Evolutionary conservation across 306 rosid genomes (phyloP).

Genomic region (Clitoria ternatea): DNA sequence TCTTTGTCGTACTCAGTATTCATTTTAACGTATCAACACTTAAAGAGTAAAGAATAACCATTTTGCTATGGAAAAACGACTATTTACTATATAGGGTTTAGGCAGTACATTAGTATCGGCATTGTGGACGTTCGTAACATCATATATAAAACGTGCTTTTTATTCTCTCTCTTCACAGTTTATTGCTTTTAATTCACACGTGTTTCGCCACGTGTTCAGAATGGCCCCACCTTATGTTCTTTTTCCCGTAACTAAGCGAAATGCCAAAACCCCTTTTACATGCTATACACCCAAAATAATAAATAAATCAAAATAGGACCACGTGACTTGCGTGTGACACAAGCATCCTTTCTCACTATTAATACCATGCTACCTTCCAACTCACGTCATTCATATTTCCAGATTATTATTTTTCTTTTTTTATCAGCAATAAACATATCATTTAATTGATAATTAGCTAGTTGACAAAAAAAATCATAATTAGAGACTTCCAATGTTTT

Average conservation of each 20-base stretch:
- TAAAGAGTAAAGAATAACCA: too few species aligned
- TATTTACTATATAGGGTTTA: too few species aligned
- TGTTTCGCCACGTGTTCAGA: constrained; percentile 17
- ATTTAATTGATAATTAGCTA: neutral
- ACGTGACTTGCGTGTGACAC: constrained; percentile 58
- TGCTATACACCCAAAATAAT: neutral
- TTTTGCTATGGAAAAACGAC: too few species aligned
- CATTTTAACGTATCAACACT: too few species aligned
- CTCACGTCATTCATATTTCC: constrained; percentile 38
- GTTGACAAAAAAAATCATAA: too few species aligned
- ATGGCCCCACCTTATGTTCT: constrained; percentile 17
- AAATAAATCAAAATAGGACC: constrained; percentile 18
- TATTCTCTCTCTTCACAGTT: too few species aligned
- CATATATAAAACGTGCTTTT: constrained; percentile 40
- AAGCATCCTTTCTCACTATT: constrained; percentile 29
- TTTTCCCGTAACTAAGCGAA: constrained; percentile 14
- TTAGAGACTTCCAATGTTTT: too few species aligned
- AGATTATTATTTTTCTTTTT: neutral
- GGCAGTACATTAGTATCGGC: too few species aligned
- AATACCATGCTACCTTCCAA: constrained; percentile 38
- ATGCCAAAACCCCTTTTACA: neutral
- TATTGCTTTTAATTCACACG: constrained; percentile 33
- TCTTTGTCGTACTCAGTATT: too few species aligned
- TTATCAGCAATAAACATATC: neutral
- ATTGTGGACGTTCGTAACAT: constrained; percentile 1